Base-by-base conservation (phyloP, 2,329 filamentous ascomycete genomes). In the Aspergillus luchuensis region DNA sequence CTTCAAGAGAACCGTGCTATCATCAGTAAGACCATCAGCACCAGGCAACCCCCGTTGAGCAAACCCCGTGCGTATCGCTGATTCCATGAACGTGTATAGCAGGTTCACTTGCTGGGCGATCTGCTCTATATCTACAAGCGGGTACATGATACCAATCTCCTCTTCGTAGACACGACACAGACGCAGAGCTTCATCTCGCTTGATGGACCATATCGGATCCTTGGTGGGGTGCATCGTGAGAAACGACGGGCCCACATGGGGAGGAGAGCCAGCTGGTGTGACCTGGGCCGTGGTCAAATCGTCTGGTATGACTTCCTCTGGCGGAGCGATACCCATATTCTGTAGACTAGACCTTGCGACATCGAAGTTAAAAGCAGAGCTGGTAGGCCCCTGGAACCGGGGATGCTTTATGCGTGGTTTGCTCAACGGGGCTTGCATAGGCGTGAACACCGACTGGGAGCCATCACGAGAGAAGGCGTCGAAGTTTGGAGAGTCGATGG, bases 121-220 rank as follows among this genome's bases (percentile, higher is more conserved):
- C 45, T 83, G 83, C 45, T 90, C 85, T 38, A 96, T 89, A 66
- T 91, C 85, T 50, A 96, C 76, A 4, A 97, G 85, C 0, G 94
- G 94, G 73, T 96, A 97, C 91, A 97, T 96, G 69, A 94, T 85
- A 47, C 91, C 91, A 69, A 96, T 89, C 73, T 97, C 93, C 69
- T 97, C 92, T 66, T 96, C 91, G 71, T 95, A 94, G 0, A 96
- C 81, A 13, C 86, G 83, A 66, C 91, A 91, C 13, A 97, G 78
- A 1, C 91, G 86, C 19, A 94, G 75, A 69, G 95, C 91, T 71
- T 97, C 92, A 38, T 92, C 87, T 69, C 89, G 88, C 57, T 85
- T 85, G 52, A 96, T 85, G 7, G 87, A 83, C 86, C 92, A 93
- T 28, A 98, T 84, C 0, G 92, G 92, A 71, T 97, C 94, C 69